Evolutionary conservation across 2,329 filamentous ascomycete species (phyloP).

Genomic region (Rugonectria rugulosa): DNA sequence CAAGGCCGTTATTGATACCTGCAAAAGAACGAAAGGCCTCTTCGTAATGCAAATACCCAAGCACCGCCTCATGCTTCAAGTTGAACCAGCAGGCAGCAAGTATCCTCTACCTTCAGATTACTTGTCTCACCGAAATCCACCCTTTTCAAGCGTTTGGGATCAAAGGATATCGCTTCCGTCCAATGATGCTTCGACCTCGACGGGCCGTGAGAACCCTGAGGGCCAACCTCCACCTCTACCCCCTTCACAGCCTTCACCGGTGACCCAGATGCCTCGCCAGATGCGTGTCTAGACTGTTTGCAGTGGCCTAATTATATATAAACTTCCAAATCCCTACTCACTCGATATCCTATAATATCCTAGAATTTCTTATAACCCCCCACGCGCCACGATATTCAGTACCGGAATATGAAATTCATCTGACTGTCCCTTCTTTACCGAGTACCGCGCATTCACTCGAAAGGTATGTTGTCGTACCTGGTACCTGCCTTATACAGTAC

Average conservation of each 20-base stretch:
- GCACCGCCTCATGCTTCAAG: no score
- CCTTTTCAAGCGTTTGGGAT: conserved; percentile 5
- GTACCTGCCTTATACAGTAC: no score
- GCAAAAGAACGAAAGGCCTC: no score
- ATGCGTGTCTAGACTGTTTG: neutral
- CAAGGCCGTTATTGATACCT: neutral
- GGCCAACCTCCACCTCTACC: conserved; percentile 29
- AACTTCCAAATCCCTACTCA: no score
- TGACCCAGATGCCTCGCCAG: conserved; percentile 7
- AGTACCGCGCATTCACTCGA: no score
- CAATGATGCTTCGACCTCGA: conserved; percentile 28
- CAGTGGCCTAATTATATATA: conserved; percentile 10
- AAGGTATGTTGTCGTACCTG: no score
- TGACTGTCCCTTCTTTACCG: no score
- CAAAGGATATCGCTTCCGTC: no score
- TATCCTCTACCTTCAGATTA: neutral
- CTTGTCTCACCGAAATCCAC: conserved; percentile 8
- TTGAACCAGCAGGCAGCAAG: no score
- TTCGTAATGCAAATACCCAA: no score
- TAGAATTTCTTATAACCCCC: no score
- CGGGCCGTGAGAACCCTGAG: conserved; percentile 39
- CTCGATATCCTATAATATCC: neutral
- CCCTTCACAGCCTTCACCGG: conserved; percentile 18
- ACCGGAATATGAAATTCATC: neutral
- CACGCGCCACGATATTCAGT: conserved; percentile 6